These are phyloP conservation scores for Adansonia gregorii DNA, from an alignment of 441 rosid genomes.

Conservation along the genomic window DNA sequence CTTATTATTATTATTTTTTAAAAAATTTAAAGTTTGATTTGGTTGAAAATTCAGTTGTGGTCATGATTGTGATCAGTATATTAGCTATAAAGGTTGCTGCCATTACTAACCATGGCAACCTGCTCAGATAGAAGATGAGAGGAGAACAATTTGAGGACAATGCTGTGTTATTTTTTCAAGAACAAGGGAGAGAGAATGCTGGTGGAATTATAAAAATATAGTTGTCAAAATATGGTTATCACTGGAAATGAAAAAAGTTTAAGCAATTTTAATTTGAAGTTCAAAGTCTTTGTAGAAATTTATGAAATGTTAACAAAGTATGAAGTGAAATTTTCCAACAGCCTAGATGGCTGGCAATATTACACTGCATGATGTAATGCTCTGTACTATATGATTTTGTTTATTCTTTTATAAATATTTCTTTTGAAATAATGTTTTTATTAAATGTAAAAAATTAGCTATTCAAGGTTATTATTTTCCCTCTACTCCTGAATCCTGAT, in stretches of 20 bases:
- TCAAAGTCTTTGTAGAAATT: not conserved
- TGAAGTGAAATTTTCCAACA: not conserved
- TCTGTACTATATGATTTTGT: not conserved
- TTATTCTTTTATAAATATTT: slow-evolving; percentile 1
- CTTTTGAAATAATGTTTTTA: not conserved
- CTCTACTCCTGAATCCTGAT: slow-evolving; percentile 18
- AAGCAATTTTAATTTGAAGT: not conserved
- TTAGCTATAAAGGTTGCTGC: too few relatives aligned
- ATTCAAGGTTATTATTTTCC: slow-evolving; percentile 21
- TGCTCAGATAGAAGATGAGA: too few relatives aligned
- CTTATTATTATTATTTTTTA: too few relatives aligned
- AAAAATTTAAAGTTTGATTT: too few relatives aligned
- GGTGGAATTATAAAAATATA: too few relatives aligned
- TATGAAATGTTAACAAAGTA: not conserved
- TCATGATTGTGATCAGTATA: too few relatives aligned
- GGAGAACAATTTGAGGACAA: too few relatives aligned
- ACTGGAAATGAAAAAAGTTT: not conserved
- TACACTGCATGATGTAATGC: not conserved
- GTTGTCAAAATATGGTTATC: too few relatives aligned
- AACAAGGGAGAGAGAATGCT: not conserved
- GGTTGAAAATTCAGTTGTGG: too few relatives aligned
- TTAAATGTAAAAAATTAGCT: not conserved
- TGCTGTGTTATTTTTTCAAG: not conserved
- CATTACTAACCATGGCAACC: too few relatives aligned
- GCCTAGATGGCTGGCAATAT: not conserved